Percentiles rank a stretch among this genome's conserved stretches.
Conservation (phyloP, 2,329 filamentous ascomycete genomes). For the Fusarium ambrosium region DNA sequence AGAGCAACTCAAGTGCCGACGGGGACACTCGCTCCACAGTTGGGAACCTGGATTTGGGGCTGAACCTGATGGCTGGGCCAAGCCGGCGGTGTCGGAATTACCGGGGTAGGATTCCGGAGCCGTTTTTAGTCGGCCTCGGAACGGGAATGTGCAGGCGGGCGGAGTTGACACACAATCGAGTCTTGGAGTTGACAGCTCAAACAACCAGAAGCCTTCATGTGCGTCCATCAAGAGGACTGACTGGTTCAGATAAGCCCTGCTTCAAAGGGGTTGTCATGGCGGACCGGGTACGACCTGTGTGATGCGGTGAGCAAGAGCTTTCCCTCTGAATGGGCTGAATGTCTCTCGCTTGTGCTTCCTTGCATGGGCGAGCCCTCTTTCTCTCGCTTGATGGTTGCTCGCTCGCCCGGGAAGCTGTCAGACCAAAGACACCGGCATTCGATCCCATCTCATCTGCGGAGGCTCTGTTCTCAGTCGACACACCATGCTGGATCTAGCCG, state of each 20-base stretch:
- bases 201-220: conserved; percentile 28
- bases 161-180: neutral
- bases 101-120: neutral
- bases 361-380: conserved; percentile 21
- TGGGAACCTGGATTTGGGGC: neutral
- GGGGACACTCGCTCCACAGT: neutral
- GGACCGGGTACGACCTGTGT: conserved; percentile 28
- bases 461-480: conserved; percentile 39
- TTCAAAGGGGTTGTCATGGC: conserved; percentile 10
- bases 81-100: conserved; percentile 1
- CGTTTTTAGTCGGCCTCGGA: neutral
- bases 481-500: neutral
- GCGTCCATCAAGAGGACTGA: conserved; percentile 10
- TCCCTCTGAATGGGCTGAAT: conserved; percentile 6
- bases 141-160: neutral
- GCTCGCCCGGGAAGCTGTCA: conserved; percentile 4
- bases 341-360: conserved; percentile 32
- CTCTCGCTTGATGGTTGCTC: neutral
- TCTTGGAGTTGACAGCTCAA: conserved; percentile 19
- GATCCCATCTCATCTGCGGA: conserved; percentile 29
- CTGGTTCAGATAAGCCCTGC: conserved; percentile 12
- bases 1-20: neutral
- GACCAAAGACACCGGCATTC: conserved; percentile 4
- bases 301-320: conserved; percentile 33
- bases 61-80: conserved; percentile 9